Evolutionary conservation across 2,329 filamentous ascomycete genomes (phyloP).

Genomic region (Phaeosphaeriaceae sp.): DNA sequence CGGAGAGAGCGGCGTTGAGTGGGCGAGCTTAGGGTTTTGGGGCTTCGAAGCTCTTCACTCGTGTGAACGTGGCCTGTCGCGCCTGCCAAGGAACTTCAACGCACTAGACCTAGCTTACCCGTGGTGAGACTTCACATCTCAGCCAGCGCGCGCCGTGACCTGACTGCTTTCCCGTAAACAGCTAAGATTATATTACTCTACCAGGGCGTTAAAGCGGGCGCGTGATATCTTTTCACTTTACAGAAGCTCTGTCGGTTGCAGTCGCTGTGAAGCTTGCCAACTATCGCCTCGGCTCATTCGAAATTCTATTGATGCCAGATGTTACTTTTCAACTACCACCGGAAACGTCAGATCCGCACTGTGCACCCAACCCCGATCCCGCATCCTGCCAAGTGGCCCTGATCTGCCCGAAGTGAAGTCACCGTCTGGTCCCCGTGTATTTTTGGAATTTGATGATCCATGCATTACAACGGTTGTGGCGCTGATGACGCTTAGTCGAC

Average conservation of each 20-base stretch:
- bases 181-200: background rate
- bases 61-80: constrained; percentile 25
- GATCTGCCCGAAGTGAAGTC: background rate
- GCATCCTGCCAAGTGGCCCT: background rate
- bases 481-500: constrained; percentile 8
- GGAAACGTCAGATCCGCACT: constrained; percentile 3
- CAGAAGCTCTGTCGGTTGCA: background rate
- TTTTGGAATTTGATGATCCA: constrained; percentile 5
- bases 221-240: background rate
- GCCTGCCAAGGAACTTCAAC: constrained; percentile 29
- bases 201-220: background rate
- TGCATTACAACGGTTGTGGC: constrained; percentile 9
- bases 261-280: background rate
- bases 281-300: background rate
- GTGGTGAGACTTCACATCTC: constrained; percentile 4
- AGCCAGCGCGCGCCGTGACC: background rate
- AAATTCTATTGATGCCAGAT: constrained; percentile 6
- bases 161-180: background rate
- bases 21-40: constrained; percentile 34
- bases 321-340: background rate
- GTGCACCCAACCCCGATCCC: constrained; percentile 2
- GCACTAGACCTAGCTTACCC: constrained; percentile 11
- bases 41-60: constrained; percentile 33
- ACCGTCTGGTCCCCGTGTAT: constrained; percentile 2
- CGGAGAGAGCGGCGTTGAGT: constrained; percentile 28